A percentile compares a stretch with the other conserved stretches of the same genome.
These are phyloP conservation scores for Avena eriantha DNA, from an alignment of 176 grass and related monocot species.

Conservation along the genomic window DNA sequence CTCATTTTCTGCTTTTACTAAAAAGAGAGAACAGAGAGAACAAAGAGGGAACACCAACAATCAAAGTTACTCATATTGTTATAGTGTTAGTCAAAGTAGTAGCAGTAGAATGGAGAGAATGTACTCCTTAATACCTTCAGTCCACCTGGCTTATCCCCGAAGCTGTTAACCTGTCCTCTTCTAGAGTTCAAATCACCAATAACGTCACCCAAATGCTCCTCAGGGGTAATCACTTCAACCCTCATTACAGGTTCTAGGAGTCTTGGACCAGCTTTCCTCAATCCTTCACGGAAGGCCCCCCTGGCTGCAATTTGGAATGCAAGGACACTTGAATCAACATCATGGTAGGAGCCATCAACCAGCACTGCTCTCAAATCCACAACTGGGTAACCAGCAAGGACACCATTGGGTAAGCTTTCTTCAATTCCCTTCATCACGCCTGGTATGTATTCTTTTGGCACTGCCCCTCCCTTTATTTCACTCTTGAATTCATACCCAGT, in stretches of 20 bases:
- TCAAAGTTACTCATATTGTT: not conserved
- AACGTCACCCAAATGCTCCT: conserved; percentile 99
- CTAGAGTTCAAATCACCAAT: conserved; percentile 99
- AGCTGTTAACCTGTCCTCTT: conserved; percentile 90
- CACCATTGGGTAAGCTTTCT: conserved; percentile 92
- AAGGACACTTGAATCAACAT: conserved; percentile 97
- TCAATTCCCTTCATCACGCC: conserved; percentile 96
- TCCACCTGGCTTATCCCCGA: conserved; percentile 92
- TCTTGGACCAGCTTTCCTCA: conserved; percentile 85
- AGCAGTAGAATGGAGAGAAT: conserved; percentile 20
- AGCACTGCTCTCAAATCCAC: conserved; percentile 85
- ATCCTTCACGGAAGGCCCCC: conserved; percentile 87
- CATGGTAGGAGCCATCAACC: conserved; percentile 94
- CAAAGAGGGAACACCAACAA: too few relatives aligned
- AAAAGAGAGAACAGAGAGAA: too few relatives aligned
- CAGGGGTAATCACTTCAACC: conserved; percentile 96
- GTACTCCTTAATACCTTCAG: conserved; percentile 75
- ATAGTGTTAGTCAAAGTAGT: not conserved
- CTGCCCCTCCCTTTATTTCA: conserved; percentile 92
- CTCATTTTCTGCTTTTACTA: too few relatives aligned
- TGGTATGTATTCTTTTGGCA: conserved; percentile 96
- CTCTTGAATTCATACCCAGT: conserved; percentile 97
- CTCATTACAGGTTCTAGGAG: conserved; percentile 94
- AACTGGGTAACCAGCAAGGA: conserved; percentile 91
- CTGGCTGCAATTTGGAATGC: conserved; percentile 96